Evolutionary conservation across 805 yeast species (phyloP).

Genomic region (Myxozyma sirexii): DNA sequence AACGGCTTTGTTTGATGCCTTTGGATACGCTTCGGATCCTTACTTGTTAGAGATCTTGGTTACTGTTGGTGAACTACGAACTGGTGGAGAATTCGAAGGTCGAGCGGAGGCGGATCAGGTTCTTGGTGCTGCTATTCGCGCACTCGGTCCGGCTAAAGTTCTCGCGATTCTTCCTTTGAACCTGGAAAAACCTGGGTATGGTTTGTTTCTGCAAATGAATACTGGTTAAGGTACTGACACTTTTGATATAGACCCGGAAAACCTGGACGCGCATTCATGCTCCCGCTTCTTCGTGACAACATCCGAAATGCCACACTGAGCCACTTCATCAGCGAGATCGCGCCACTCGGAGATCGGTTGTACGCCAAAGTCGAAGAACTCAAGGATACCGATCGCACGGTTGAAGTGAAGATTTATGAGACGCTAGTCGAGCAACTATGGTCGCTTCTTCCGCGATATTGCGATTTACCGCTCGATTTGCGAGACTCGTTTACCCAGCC

Average conservation of each 20-base stretch:
- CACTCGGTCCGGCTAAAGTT: constrained; percentile 86
- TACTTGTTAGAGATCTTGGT: constrained; percentile 67
- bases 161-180: constrained; percentile 77
- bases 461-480: constrained; percentile 82
- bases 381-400: constrained; percentile 51
- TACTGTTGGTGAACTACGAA: constrained; percentile 82
- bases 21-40: constrained; percentile 69
- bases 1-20: constrained; percentile 56
- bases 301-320: constrained; percentile 69
- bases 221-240: too few species aligned
- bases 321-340: constrained; percentile 62
- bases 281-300: constrained; percentile 87
- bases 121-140: constrained; percentile 73
- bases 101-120: constrained; percentile 79
- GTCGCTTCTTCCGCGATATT: constrained; percentile 86
- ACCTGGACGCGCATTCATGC: constrained; percentile 93
- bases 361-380: constrained; percentile 36
- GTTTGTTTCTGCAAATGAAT: not conserved
- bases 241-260: constrained; percentile 44
- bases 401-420: constrained; percentile 74
- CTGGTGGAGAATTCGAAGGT: constrained; percentile 71
- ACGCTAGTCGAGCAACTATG: constrained; percentile 91
- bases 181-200: constrained; percentile 54
- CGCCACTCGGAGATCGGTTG: constrained; percentile 58
- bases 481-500: constrained; percentile 63